phyloP scores from a whole-genome alignment of 2,329 filamentous ascomycete genomes.

The Orbilia quercus region DNA sequence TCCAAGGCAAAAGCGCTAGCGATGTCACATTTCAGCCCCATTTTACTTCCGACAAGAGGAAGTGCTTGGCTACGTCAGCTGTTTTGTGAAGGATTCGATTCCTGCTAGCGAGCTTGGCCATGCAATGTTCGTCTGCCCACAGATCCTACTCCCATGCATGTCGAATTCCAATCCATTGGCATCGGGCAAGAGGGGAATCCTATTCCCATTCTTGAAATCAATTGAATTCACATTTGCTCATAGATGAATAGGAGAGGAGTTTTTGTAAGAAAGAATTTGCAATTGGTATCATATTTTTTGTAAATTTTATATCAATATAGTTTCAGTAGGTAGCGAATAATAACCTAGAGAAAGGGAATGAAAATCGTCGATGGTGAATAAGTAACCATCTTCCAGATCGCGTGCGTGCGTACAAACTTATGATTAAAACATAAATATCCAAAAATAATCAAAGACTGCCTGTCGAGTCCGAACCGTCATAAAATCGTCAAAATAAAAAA shows the following conservation, averaged over 20 bases:
- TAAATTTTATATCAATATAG: constrained; percentile 3
- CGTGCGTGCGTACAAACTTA: constrained; percentile 51
- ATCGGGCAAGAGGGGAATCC: too few relatives aligned
- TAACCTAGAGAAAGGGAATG: constrained; percentile 40
- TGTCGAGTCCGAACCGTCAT: constrained; percentile 26
- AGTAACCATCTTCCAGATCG: constrained; percentile 8
- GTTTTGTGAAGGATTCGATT: too few relatives aligned
- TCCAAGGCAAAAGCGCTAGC: too few relatives aligned
- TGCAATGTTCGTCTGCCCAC: too few relatives aligned
- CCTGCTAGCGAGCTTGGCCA: too few relatives aligned
- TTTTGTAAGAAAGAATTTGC: constrained; percentile 4
- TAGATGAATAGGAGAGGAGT: neutral
- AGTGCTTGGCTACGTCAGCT: too few relatives aligned
- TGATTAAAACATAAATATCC: neutral
- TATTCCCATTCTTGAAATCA: neutral
- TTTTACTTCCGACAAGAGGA: too few relatives aligned
- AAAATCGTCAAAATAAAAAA: constrained; percentile 35
- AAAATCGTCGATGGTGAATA: constrained; percentile 12
- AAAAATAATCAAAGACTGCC: constrained; percentile 8
- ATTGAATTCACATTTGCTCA: neutral
- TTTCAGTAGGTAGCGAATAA: constrained; percentile 55
- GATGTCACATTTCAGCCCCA: too few relatives aligned
- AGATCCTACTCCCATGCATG: too few relatives aligned
- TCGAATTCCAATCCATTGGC: too few relatives aligned
- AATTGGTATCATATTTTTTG: constrained; percentile 19